A percentile compares a stretch with the other conserved stretches of the same genome.
These are phyloP conservation scores for Hemerocallis citrina DNA, from an alignment of 106 monocot species.

Conservation along the genomic window DNA sequence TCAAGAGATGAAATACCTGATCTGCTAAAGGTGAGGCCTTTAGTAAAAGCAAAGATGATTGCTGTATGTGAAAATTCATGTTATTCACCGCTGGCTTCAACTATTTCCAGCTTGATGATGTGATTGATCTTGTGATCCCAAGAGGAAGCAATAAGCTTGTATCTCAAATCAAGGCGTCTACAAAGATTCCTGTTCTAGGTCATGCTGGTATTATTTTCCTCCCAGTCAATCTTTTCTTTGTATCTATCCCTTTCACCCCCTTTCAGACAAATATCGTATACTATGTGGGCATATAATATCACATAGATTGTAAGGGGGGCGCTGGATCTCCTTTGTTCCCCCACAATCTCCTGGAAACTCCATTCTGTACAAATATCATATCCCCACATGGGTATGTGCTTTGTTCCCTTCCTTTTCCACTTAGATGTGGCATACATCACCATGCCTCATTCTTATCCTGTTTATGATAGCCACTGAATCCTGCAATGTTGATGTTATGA, in stretches of 20 bases:
- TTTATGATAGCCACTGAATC: conserved; percentile 11
- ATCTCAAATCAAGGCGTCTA: conserved; percentile 75
- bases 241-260: background rate
- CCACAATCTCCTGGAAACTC: no score
- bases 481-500: background rate
- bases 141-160: conserved; percentile 91
- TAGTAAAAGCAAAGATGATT: background rate
- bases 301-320: no score
- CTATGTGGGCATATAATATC: no score
- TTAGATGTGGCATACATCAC: background rate
- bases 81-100: background rate
- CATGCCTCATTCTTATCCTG: background rate
- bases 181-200: conserved; percentile 91
- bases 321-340: no score
- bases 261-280: no score
- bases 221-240: background rate
- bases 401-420: background rate
- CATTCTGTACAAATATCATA: no score
- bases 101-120: conserved; percentile 82
- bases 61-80: background rate
- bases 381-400: no score
- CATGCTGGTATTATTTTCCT: conserved; percentile 58
- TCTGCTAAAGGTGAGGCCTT: conserved; percentile 60
- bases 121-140: conserved; percentile 93
- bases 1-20: conserved; percentile 91